A percentile compares a stretch with the other conserved stretches of the same genome.
phyloP scores from a whole-genome alignment of 257 asterid species.

The Nyctanthes arbortristis region DNA sequence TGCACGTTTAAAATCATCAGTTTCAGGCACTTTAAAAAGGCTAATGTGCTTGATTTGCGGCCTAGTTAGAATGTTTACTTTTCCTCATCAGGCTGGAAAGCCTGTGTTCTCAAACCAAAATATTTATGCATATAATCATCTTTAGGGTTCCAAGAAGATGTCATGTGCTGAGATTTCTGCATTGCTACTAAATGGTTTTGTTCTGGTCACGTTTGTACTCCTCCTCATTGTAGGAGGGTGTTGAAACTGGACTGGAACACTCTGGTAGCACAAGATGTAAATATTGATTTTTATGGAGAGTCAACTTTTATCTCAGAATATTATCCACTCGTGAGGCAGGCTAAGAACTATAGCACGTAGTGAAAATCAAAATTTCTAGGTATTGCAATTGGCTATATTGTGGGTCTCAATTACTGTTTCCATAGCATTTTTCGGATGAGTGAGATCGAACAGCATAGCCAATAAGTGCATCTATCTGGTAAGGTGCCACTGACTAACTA shows the following conservation, averaged over 20 bases:
- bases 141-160: not conserved
- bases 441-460: no score
- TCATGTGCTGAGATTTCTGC: not conserved
- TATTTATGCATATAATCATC: not conserved
- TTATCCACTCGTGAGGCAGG: not conserved
- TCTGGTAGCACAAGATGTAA: not conserved
- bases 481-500: not conserved
- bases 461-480: not conserved
- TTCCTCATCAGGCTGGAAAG: not conserved
- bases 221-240: not conserved
- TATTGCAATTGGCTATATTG: not conserved
- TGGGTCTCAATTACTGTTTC: not conserved
- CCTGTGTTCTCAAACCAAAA: not conserved
- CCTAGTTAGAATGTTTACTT: not conserved
- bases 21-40: not conserved
- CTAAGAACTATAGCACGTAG: not conserved
- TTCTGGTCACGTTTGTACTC: not conserved
- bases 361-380: not conserved
- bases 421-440: no score
- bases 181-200: not conserved
- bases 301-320: not conserved
- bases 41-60: not conserved
- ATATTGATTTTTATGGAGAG: not conserved
- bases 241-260: not conserved
- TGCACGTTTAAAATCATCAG: not conserved